These are phyloP conservation scores for Salix dunnii DNA, from an alignment of 345 rosid species.

Conservation along the genomic window DNA sequence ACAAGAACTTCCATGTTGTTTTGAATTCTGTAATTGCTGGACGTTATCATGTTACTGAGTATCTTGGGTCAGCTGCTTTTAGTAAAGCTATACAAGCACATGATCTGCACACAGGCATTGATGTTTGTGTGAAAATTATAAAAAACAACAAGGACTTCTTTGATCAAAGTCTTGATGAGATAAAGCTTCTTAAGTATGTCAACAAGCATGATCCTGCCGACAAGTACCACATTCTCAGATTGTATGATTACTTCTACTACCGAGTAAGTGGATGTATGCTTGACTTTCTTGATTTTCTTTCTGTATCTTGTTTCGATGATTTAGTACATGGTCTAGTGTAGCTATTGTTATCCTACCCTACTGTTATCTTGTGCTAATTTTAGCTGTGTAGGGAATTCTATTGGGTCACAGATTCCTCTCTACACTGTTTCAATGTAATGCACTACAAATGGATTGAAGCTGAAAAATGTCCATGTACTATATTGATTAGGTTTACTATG, in stretches of 20 bases:
- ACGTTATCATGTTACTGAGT: slow-evolving; percentile 96
- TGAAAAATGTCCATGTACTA: too few relatives aligned
- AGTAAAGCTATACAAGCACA: slow-evolving; percentile 99
- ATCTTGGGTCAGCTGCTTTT: slow-evolving; percentile 99
- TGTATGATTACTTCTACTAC: slow-evolving; percentile 96
- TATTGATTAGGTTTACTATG: too few relatives aligned
- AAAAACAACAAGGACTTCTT: slow-evolving; percentile 99
- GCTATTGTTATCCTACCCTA: neutral
- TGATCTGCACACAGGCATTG: slow-evolving; percentile 97
- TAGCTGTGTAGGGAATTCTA: neutral
- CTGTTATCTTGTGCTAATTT: neutral
- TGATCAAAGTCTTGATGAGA: slow-evolving; percentile 99
- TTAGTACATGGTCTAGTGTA: neutral
- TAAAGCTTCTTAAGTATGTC: slow-evolving; percentile 93
- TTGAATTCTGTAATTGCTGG: slow-evolving; percentile 94
- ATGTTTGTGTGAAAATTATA: slow-evolving; percentile 93
- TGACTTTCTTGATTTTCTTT: slow-evolving; percentile 2
- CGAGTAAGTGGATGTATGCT: slow-evolving; percentile 53
- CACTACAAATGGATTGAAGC: neutral
- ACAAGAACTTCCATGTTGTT: slow-evolving; percentile 95
- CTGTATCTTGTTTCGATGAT: neutral
- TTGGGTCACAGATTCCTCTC: neutral
- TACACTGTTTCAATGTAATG: neutral
- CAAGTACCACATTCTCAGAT: slow-evolving; percentile 91
- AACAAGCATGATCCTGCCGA: slow-evolving; percentile 99